Base-by-base conservation (phyloP, 805 yeast genomes). In the Kluyveromyces dobzhanskii region DNA sequence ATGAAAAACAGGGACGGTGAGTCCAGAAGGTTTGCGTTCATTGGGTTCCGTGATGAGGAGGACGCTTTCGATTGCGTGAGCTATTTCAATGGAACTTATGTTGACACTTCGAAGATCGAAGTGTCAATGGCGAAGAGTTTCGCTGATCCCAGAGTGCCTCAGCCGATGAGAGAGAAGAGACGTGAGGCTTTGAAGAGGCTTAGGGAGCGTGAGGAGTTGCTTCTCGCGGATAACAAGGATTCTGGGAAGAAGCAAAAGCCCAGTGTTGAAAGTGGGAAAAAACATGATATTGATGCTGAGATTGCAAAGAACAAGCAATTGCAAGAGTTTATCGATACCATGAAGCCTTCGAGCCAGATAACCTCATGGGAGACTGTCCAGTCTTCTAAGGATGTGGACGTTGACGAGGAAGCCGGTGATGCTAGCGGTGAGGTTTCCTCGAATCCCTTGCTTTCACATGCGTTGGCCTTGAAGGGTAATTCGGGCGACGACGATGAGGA, bases 1-100 rank as follows among this genome's bases (percentile, higher is more conserved):
- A 74, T 87, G 73, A 80, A 75, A 51, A 85, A 81, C 47, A 70
- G 81, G 49, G 76, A 75, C 48, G 98, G 98, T 18, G 82, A 80
- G 52, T 83, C 95, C 8, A 76, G 98, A 61, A 70, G 94, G 50
- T 92, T 92, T 68, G 97, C 95, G 5, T 92, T 92, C 52, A 68
- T 92, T 37, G 98, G 98, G 1, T 92, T 74, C 60, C 80, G 77
- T 51, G 68, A 77, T n/a, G 67, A 63, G 14, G 70, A 64, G 10
- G 95, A 84, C 51, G 97, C 98, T 1, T 75, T 70, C 36, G 72
- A 68, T 32, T 95, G 96, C 0, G 90, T 79, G 5, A 69, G 65
- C 35, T 86, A 73, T 59, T 88, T 82, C 60, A 69, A 92, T 62
- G 70, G 73, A 6, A 75, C 94, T 1, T 92, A 77, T 57, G 77